Conservation (phyloP, 768 basidiomycete species). For the Lyophyllum decastes region DNA sequence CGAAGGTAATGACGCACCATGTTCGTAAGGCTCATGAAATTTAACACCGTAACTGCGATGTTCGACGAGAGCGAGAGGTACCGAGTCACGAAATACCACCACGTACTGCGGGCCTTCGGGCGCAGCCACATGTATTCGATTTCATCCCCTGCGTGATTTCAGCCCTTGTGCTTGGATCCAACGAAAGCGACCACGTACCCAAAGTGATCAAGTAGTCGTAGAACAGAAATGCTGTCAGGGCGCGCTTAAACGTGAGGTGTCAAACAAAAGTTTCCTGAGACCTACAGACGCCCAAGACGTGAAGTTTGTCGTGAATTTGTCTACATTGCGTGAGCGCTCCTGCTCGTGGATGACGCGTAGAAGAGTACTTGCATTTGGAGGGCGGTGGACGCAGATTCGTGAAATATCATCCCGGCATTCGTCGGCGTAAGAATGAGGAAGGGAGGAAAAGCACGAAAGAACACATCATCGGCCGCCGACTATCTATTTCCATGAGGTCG, state of each 20-base stretch:
- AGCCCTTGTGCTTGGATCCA: not conserved
- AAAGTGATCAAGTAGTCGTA: not conserved
- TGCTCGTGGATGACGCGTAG: not conserved
- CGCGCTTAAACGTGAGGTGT: too few species aligned
- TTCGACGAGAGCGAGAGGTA: slow-evolving; percentile 6
- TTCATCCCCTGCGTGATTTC: slow-evolving; percentile 1
- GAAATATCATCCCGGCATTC: too few species aligned
- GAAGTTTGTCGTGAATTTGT: not conserved
- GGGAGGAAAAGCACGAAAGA: too few species aligned
- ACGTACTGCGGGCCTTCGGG: slow-evolving; percentile 4
- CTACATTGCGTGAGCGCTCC: not conserved
- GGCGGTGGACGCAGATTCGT: not conserved
- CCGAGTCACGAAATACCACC: slow-evolving; percentile 3
- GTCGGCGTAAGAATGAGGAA: too few species aligned
- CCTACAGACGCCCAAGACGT: not conserved
- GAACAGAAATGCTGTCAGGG: not conserved
- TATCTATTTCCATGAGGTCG: too few species aligned
- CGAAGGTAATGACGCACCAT: not conserved
- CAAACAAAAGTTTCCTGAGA: not conserved
- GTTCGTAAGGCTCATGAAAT: not conserved
- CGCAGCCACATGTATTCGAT: slow-evolving; percentile 11
- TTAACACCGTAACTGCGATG: not conserved
- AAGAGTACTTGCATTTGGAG: not conserved
- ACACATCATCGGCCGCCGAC: too few species aligned
- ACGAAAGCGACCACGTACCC: not conserved